Base-by-base conservation (phyloP, 1,139 yeast genomes). In the Candida glucosophila region DNA sequence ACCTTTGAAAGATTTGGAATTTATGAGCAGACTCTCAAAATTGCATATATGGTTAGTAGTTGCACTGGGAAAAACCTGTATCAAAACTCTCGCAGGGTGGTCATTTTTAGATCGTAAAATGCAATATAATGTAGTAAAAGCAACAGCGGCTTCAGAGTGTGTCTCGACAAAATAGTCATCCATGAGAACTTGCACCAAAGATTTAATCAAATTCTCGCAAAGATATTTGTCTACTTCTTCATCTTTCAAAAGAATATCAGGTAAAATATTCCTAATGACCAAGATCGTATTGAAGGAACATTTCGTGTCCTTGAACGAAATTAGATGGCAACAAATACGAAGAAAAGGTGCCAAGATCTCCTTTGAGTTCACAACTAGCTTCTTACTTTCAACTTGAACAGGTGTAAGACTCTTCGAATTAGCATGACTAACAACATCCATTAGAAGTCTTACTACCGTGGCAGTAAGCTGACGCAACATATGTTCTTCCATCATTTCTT, bases 401-500 rank as follows among this genome's bases (percentile, higher is more conserved):
- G 73, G 73, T n/a, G 64, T 57, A 18, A 68, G 55, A 14, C 54
- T 49, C 32, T 64, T 59, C 13, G 69, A 52, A 39, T 65, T 61
- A 30, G 53, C 54, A 47, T 86, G 96, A 7, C 95, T 93, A 16
- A 82, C 82, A 29, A 86, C 65, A 49, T 90, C 98, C 58, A 90
- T 83, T 38, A 90, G 55, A 43, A 88, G 66, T 33, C 97, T 61
- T 22, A 82, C 95, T n/a, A 83, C 86, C 5, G 93, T 86, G 2
- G 95, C 95, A 1, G 97, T 86, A 28, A 90, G 67, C 50, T 90
- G 97, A 36, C 98, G 65, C 35, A 90, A 61, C 65, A 90, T 68
- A 49, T 90, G 95, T 48, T 90, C 98, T 40, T 90, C 97, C 82
- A 90, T 80, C 93, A 90, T 90, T 48, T 90, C 98, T 44, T 88